Conservation (phyloP, 139 green algal genomes). For the Microglena sp. region DNA sequence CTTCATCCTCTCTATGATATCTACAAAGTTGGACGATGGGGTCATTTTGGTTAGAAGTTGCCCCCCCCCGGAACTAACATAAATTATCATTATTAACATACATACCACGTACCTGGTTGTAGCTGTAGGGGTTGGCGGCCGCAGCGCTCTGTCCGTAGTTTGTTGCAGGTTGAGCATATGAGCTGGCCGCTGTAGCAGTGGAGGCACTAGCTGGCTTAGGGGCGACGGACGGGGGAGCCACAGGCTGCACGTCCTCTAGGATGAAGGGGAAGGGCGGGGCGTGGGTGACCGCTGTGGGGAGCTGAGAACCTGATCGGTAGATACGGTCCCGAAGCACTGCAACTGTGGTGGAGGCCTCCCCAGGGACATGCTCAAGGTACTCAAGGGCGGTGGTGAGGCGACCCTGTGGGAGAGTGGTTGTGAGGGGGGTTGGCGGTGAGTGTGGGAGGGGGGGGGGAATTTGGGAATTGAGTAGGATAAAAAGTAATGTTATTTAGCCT, state of each 20-base stretch:
- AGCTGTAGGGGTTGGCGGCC: background rate
- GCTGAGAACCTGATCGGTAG: conserved; percentile 41
- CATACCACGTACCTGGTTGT: no score
- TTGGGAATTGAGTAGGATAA: no score
- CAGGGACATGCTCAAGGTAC: conserved; percentile 41
- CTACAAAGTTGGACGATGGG: no score
- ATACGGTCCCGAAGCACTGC: conserved; percentile 79
- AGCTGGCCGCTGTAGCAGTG: conserved; percentile 12
- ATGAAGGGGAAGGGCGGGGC: conserved; percentile 63
- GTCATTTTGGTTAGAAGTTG: no score
- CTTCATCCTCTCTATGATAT: no score
- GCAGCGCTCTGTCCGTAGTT: background rate
- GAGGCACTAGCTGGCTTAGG: background rate
- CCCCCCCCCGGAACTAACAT: no score
- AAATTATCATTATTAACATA: no score
- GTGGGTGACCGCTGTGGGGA: conserved; percentile 17
- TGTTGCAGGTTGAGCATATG: conserved; percentile 3
- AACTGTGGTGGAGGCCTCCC: conserved; percentile 40
- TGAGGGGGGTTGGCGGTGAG: no score
- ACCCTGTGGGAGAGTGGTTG: conserved; percentile 51
- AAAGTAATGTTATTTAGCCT: no score
- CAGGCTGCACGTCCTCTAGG: conserved; percentile 32
- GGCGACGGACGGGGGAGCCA: background rate
- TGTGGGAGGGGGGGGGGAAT: no score
- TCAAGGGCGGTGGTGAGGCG: conserved; percentile 61